Conservation (phyloP, 1,139 yeast species). For the Yamadazyma pseudoaaseri region DNA sequence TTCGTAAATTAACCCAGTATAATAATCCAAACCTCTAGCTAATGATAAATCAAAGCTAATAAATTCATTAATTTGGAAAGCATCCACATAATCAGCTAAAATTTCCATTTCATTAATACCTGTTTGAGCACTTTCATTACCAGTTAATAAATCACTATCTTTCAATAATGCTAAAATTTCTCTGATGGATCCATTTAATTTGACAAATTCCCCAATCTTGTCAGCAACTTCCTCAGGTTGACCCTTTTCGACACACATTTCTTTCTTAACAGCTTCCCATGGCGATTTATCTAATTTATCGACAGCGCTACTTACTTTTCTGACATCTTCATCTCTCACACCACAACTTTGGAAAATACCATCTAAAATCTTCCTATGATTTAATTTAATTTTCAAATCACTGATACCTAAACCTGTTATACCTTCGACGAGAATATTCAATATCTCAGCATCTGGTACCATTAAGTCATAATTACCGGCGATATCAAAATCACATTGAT, state of each 20-base stretch:
- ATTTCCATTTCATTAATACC: conserved; percentile 81
- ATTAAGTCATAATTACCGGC: conserved; percentile 90
- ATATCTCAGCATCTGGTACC: conserved; percentile 94
- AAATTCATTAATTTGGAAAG: conserved; percentile 64
- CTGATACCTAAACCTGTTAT: conserved; percentile 76
- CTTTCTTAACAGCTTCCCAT: conserved; percentile 91
- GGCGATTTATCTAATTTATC: conserved; percentile 94
- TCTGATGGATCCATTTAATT: conserved; percentile 70
- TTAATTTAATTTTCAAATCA: conserved; percentile 87
- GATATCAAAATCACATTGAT: conserved; percentile 96
- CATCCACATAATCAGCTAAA: conserved; percentile 75
- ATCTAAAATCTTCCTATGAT: conserved; percentile 92
- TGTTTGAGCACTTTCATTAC: conserved; percentile 69
- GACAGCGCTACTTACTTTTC: conserved; percentile 91
- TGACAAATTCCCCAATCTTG: conserved; percentile 86
- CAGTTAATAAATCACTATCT: conserved; percentile 53
- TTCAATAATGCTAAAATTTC: conserved; percentile 63
- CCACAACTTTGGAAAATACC: conserved; percentile 96
- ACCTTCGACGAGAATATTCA: conserved; percentile 81
- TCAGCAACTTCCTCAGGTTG: conserved; percentile 93
- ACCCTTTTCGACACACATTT: conserved; percentile 86
- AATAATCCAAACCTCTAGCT: conserved; percentile 96
- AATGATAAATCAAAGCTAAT: conserved; percentile 87
- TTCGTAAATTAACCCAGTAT: conserved; percentile 94
- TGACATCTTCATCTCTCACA: conserved; percentile 87